phyloP scores from a whole-genome alignment of 495 filamentous ascomycete species.

The Neohortaea acidophila region DNA sequence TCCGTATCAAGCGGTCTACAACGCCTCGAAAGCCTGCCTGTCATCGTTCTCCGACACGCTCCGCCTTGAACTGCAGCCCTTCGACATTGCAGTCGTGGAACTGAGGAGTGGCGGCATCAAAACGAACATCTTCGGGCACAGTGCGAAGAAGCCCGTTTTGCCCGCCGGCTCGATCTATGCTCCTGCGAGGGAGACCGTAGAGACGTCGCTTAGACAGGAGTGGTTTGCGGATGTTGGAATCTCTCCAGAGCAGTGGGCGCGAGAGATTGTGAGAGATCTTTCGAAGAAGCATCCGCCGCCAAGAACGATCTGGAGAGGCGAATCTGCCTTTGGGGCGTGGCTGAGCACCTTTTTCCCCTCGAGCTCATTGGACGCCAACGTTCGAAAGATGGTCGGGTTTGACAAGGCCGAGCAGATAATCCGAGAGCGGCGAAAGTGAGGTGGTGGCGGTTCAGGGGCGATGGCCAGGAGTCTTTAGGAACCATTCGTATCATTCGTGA shows the following conservation, averaged over 20 bases:
- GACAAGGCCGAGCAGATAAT: slow-evolving; percentile 16
- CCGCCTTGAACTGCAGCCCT: slow-evolving; percentile 24
- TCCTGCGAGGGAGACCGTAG: slow-evolving; percentile 11
- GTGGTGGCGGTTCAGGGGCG: too few relatives aligned
- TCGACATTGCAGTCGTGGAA: slow-evolving; percentile 24
- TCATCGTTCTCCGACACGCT: slow-evolving; percentile 19
- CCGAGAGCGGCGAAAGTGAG: not conserved
- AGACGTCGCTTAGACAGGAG: slow-evolving; percentile 3
- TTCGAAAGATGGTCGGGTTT: slow-evolving; percentile 24
- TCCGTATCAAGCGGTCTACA: slow-evolving; percentile 18
- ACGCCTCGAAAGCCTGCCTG: slow-evolving; percentile 25
- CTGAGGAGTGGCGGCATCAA: slow-evolving; percentile 14
- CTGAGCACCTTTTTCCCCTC: slow-evolving; percentile 20
- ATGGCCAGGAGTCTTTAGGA: too few relatives aligned
- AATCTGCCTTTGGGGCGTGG: slow-evolving; percentile 16
- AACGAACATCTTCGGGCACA: slow-evolving; percentile 3
- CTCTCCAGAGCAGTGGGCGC: slow-evolving; percentile 22
- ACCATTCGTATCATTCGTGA: too few relatives aligned
- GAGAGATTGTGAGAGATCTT: slow-evolving; percentile 20
- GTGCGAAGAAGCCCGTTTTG: not conserved
- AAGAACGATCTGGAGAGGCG: slow-evolving; percentile 27
- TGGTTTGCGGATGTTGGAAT: not conserved
- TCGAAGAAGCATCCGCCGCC: slow-evolving; percentile 19
- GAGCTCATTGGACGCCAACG: slow-evolving; percentile 22
- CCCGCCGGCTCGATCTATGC: slow-evolving; percentile 10